A percentile compares a stretch with the other conserved stretches of the same genome.
Conservation (phyloP, 2,329 filamentous ascomycete genomes). For the Exophiala phaeomuriformis region DNA sequence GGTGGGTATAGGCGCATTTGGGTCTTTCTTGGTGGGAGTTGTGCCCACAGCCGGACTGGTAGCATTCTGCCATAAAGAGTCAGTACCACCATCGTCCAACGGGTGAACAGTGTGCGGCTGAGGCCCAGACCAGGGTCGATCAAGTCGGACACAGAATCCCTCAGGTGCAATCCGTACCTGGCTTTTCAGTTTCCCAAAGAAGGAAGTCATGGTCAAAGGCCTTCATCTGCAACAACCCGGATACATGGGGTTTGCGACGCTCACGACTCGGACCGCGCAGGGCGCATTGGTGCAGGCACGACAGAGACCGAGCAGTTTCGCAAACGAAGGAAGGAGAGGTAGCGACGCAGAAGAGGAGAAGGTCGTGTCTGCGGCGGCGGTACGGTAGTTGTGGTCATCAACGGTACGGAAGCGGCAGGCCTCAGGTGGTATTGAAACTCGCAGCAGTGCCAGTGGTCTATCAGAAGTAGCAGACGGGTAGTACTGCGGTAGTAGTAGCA, state of each 20-base stretch:
- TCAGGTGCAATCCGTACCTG: slow-evolving; percentile 25
- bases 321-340: background rate
- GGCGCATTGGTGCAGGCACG: slow-evolving; percentile 7
- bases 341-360: background rate
- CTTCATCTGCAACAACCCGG: slow-evolving; percentile 27
- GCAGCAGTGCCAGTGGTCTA: background rate
- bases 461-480: too few relatives aligned
- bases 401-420: slow-evolving; percentile 9
- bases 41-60: slow-evolving; percentile 14
- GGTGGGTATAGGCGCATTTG: slow-evolving; percentile 49
- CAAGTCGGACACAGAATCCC: background rate
- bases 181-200: slow-evolving; percentile 49
- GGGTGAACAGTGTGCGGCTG: background rate
- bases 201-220: slow-evolving; percentile 41
- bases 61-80: slow-evolving; percentile 22
- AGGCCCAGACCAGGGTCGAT: background rate
- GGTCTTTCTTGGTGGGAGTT: slow-evolving; percentile 52
- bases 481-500: too few relatives aligned
- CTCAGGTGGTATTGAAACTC: slow-evolving; percentile 1
- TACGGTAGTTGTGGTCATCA: slow-evolving; percentile 7
- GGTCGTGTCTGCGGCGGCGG: slow-evolving; percentile 2
- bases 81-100: background rate
- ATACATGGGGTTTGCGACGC: slow-evolving; percentile 9
- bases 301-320: background rate
- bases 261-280: slow-evolving; percentile 8